Conservation (phyloP, 371 early-diverging fungal genomes). For the Homolaphlyctis polyrhiza region DNA sequence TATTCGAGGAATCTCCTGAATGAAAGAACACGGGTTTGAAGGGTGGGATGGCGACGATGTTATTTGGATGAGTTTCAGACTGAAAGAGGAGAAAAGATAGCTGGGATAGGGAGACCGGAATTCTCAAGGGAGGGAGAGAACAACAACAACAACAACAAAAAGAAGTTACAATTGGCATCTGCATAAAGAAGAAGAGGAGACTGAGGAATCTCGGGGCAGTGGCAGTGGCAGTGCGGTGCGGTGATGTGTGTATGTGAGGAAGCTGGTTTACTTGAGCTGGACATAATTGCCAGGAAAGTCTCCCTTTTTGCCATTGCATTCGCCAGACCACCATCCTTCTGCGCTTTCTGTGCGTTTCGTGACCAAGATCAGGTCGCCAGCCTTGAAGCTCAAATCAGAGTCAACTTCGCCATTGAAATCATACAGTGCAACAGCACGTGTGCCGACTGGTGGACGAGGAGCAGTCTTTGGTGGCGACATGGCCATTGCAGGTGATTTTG, state of each 20-base stretch:
- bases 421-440: conserved; percentile 40
- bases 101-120: no score
- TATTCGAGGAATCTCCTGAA: no score
- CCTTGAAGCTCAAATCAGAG: conserved; percentile 40
- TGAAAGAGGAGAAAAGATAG: no score
- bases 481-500: background rate
- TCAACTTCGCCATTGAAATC: conserved; percentile 40
- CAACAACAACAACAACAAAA: no score
- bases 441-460: conserved; percentile 2
- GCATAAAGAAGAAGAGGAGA: no score
- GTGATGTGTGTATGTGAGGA: background rate
- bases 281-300: conserved; percentile 11
- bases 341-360: conserved; percentile 19
- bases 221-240: no score
- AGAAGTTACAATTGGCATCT: no score
- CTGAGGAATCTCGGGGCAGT: no score
- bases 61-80: no score
- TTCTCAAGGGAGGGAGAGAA: no score
- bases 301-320: conserved; percentile 27
- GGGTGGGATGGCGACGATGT: no score
- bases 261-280: conserved; percentile 4
- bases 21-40: no score
- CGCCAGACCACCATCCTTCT: conserved; percentile 47
- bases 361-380: conserved; percentile 38
- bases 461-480: conserved; percentile 26